A percentile compares a stretch with the other conserved stretches of the same genome.
Conservation (phyloP, 2,329 filamentous ascomycete genomes). For the Grosmannia clavigera region DNA sequence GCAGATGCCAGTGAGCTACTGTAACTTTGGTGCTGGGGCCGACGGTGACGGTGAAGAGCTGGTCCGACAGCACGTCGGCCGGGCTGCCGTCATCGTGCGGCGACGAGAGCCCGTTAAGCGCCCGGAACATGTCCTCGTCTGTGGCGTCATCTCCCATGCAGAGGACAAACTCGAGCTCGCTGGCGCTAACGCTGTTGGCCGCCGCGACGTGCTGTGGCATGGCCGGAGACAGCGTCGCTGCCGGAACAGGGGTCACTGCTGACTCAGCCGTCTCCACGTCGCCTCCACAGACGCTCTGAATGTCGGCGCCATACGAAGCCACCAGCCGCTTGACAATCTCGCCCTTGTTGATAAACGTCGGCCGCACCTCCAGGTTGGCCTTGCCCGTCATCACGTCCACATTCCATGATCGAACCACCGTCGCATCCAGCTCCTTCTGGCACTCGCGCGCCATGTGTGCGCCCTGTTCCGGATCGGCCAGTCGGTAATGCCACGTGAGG, state of each 20-base stretch:
- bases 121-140: slow-evolving; percentile 93
- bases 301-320: slow-evolving; percentile 49
- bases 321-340: slow-evolving; percentile 83
- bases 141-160: slow-evolving; percentile 95
- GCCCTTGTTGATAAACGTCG: slow-evolving; percentile 95
- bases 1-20: slow-evolving; percentile 75
- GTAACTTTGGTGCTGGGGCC: slow-evolving; percentile 89
- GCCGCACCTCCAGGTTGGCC: slow-evolving; percentile 93
- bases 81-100: slow-evolving; percentile 22
- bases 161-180: slow-evolving; percentile 70
- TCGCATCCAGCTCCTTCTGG: slow-evolving; percentile 66
- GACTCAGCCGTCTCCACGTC: slow-evolving; percentile 9
- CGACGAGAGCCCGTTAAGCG: slow-evolving; percentile 48
- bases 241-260: slow-evolving; percentile 17
- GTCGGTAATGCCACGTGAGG: slow-evolving; percentile 93
- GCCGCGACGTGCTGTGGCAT: too few relatives aligned
- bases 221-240: slow-evolving; percentile 12
- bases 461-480: slow-evolving; percentile 77
- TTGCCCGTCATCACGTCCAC: slow-evolving; percentile 96
- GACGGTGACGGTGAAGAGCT: slow-evolving; percentile 84
- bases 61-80: slow-evolving; percentile 43
- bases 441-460: slow-evolving; percentile 69
- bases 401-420: slow-evolving; percentile 67
- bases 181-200: slow-evolving; percentile 12
- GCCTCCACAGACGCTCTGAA: slow-evolving; percentile 12